Evolutionary conservation across 306 rosid genomes (phyloP).

Genomic region (Canavalia ensiformis): DNA sequence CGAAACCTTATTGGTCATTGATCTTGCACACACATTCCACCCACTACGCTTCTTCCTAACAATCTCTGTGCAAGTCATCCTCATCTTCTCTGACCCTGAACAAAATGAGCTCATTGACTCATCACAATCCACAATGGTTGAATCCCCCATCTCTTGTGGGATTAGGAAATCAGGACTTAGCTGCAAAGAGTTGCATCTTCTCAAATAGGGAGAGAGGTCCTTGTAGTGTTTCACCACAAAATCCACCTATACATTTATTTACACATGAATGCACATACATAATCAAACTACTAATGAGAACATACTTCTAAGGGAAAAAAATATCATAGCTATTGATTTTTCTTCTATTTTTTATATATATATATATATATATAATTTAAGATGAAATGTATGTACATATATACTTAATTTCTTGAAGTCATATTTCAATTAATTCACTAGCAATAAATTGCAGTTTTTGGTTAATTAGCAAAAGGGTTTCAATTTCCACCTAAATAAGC

Average conservation of each 20-base stretch:
- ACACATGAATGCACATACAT: neutral
- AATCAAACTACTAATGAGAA: neutral
- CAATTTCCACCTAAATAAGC: neutral
- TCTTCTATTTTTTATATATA: too few relatives aligned
- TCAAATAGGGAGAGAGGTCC: conserved; percentile 39
- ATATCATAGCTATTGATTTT: too few relatives aligned
- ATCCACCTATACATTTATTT: conserved; percentile 12
- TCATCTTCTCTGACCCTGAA: conserved; percentile 40
- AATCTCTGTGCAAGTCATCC: neutral
- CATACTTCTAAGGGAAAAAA: too few relatives aligned
- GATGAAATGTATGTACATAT: too few relatives aligned
- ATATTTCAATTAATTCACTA: neutral
- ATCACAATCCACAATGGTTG: conserved; percentile 31
- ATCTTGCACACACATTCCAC: conserved; percentile 37
- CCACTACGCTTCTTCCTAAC: conserved; percentile 38
- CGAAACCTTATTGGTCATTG: conserved; percentile 27
- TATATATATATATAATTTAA: too few relatives aligned
- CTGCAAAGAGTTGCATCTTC: conserved; percentile 32
- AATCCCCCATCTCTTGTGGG: conserved; percentile 33
- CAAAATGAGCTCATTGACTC: conserved; percentile 24
- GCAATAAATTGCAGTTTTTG: neutral
- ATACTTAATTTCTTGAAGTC: neutral
- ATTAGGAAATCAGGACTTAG: conserved; percentile 26
- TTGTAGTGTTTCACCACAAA: conserved; percentile 40
- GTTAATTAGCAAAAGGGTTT: neutral